Evolutionary conservation across 768 basidiomycete species (phyloP).

Genomic region (Punctularia strigosozonata): DNA sequence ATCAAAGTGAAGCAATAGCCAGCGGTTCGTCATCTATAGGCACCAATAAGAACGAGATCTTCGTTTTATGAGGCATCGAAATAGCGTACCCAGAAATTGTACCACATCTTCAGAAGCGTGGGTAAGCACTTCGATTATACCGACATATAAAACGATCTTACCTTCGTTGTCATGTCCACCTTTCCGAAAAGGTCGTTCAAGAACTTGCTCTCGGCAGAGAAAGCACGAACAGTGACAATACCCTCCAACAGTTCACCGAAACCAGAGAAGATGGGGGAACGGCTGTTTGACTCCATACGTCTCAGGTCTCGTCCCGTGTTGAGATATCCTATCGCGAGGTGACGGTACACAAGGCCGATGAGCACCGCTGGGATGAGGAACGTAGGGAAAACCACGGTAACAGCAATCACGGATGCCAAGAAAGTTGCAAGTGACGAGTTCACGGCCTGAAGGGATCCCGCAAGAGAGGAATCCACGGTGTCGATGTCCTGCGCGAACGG

Average conservation of each 20-base stretch:
- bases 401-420: slow-evolving; percentile 61
- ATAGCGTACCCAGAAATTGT: slow-evolving; percentile 87
- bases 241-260: slow-evolving; percentile 79
- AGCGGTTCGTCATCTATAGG: no score
- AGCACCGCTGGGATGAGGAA: slow-evolving; percentile 71
- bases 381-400: slow-evolving; percentile 66
- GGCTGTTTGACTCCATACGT: slow-evolving; percentile 82
- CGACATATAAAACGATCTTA: slow-evolving; percentile 12
- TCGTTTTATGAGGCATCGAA: no score
- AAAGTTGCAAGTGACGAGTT: slow-evolving; percentile 71
- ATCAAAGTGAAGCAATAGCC: slow-evolving; percentile 80
- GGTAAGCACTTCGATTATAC: not conserved
- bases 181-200: slow-evolving; percentile 61
- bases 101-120: slow-evolving; percentile 51
- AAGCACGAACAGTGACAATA: slow-evolving; percentile 88
- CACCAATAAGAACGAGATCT: no score
- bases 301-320: slow-evolving; percentile 76
- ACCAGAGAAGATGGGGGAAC: slow-evolving; percentile 76
- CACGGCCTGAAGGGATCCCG: slow-evolving; percentile 59
- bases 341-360: slow-evolving; percentile 65
- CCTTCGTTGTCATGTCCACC: slow-evolving; percentile 71
- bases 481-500: slow-evolving; percentile 51
- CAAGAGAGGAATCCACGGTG: slow-evolving; percentile 69
- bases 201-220: slow-evolving; percentile 73
- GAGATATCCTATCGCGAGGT: slow-evolving; percentile 59